phyloP scores from a whole-genome alignment of 2,329 filamentous ascomycete species.

The Gremmenia infestans region DNA sequence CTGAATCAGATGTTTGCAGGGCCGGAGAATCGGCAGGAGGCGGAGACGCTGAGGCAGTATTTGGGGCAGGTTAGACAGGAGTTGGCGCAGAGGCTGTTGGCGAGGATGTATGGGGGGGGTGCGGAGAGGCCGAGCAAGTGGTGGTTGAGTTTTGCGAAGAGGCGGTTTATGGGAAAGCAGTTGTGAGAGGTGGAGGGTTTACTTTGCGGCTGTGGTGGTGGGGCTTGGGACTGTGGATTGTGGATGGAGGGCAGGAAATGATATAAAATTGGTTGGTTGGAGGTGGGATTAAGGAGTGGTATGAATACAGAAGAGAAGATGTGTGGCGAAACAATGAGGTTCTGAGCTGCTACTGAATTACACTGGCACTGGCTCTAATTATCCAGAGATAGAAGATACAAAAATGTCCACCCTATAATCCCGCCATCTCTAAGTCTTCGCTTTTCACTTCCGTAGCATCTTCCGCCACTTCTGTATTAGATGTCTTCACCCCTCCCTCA shows the following conservation, averaged over 20 bases:
- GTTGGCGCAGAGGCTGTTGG: constrained; percentile 74
- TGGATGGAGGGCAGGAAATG: neutral
- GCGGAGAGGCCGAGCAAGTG: constrained; percentile 72
- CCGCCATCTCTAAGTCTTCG: neutral
- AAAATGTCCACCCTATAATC: neutral
- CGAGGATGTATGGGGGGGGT: constrained; percentile 82
- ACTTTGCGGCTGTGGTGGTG: neutral
- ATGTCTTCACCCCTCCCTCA: neutral
- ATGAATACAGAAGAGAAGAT: too few species aligned
- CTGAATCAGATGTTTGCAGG: constrained; percentile 96
- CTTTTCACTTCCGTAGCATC: neutral
- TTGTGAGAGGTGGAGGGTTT: constrained; percentile 44
- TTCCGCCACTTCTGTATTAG: neutral
- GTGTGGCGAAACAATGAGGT: neutral
- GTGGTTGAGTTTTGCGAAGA: constrained; percentile 98
- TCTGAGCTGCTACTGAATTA: neutral
- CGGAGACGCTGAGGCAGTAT: constrained; percentile 83
- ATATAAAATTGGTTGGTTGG: neutral
- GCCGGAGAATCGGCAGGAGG: constrained; percentile 79
- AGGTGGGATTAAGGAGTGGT: neutral
- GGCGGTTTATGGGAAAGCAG: constrained; percentile 98
- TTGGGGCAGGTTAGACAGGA: constrained; percentile 91
- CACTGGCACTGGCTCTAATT: neutral
- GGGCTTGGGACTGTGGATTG: neutral
- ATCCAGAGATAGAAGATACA: neutral